phyloP scores from a whole-genome alignment of 2,329 filamentous ascomycete species.

The Colletotrichum sp. region DNA sequence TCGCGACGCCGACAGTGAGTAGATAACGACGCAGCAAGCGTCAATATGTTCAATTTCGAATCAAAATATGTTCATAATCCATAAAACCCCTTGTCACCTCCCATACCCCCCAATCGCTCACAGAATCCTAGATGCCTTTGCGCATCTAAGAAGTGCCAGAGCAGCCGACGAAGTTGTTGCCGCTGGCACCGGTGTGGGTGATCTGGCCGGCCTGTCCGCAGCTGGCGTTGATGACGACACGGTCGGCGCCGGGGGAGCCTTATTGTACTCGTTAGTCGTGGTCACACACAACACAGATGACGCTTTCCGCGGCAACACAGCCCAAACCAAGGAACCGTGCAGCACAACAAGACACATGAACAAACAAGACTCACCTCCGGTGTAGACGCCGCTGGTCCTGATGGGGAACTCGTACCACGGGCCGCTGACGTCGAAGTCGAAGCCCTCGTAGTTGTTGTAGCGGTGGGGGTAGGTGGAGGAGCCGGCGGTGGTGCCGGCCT shows the following conservation, averaged over 20 bases:
- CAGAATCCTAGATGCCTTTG: background rate
- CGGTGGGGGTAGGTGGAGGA: slow-evolving; percentile 57
- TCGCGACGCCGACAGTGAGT: too few species aligned
- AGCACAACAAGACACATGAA: background rate
- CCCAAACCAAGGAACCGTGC: too few species aligned
- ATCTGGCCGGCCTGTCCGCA: slow-evolving; percentile 67
- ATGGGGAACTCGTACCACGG: slow-evolving; percentile 72
- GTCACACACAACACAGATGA: background rate
- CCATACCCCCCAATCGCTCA: background rate
- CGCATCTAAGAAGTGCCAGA: background rate
- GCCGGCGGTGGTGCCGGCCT: slow-evolving; percentile 39
- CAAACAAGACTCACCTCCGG: slow-evolving; percentile 50
- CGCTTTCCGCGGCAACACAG: background rate
- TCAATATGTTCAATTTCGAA: background rate
- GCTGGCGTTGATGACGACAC: slow-evolving; percentile 67
- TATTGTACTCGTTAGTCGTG: background rate
- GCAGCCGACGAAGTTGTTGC: slow-evolving; percentile 69
- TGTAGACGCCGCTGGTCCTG: slow-evolving; percentile 58
- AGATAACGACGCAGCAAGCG: background rate
- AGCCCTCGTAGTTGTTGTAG: slow-evolving; percentile 70
- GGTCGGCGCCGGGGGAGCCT: slow-evolving; percentile 70
- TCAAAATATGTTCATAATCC: background rate
- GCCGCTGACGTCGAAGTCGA: slow-evolving; percentile 60
- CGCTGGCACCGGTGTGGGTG: slow-evolving; percentile 74
- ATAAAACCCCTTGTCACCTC: background rate